A percentile compares a stretch with the other conserved stretches of the same genome.
phyloP scores from a whole-genome alignment of 139 green algal genomes.

The Mychonastes homosphaera region DNA sequence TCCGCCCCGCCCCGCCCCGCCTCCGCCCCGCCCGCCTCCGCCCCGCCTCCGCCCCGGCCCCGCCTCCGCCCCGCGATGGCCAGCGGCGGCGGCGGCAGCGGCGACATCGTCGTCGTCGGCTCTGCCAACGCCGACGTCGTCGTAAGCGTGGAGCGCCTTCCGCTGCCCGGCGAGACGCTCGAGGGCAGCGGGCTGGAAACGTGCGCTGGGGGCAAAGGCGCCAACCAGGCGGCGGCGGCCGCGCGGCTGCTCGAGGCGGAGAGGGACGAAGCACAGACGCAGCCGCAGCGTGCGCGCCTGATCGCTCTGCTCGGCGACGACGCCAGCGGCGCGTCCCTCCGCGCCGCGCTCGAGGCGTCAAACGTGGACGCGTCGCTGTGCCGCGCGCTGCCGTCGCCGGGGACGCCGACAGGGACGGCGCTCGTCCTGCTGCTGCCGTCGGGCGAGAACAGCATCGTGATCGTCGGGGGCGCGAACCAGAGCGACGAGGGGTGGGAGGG shows the following conservation, averaged over 20 bases:
- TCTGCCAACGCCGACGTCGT: constrained; percentile 67
- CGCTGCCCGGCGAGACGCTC: constrained; percentile 67
- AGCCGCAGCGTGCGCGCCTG: no score
- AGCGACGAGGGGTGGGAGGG: background rate
- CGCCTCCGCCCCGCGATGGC: no score
- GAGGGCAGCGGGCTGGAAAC: constrained; percentile 39
- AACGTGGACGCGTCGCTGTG: constrained; percentile 43
- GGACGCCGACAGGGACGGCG: constrained; percentile 59
- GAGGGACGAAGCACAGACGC: no score
- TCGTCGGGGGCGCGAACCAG: constrained; percentile 76
- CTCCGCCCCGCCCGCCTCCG: no score
- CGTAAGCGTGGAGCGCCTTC: constrained; percentile 54
- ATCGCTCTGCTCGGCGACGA: constrained; percentile 65
- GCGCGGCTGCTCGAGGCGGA: constrained; percentile 58
- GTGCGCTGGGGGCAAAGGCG: constrained; percentile 72
- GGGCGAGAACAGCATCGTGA: constrained; percentile 81
- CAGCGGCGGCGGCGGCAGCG: no score
- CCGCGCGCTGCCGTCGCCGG: constrained; percentile 38
- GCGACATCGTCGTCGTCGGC: no score
- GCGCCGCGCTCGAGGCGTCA: constrained; percentile 28
- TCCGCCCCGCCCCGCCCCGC: no score
- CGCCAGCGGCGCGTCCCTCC: constrained; percentile 54
- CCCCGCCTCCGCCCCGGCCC: no score
- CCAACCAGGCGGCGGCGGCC: constrained; percentile 81
- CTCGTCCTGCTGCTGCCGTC: constrained; percentile 67